Percentiles rank a stretch among this genome's conserved stretches.
phyloP scores from a whole-genome alignment of 164 flowering plant species.

The Cinnamomum chago region DNA sequence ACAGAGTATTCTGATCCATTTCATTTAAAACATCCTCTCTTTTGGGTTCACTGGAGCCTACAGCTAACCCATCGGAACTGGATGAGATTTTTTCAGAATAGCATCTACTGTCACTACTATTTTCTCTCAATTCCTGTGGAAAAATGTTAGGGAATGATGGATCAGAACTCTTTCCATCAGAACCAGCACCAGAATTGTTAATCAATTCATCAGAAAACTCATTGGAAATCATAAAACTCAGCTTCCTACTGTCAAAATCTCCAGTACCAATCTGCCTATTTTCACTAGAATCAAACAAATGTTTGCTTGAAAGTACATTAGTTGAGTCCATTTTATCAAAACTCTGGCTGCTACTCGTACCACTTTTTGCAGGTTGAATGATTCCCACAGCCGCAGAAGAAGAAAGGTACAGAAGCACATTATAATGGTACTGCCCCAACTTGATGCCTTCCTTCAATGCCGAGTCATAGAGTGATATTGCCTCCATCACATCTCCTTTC shows the following conservation, averaged over 20 bases:
- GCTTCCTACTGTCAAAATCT: neutral
- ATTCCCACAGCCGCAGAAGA: constrained; percentile 84
- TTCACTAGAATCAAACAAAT: constrained; percentile 15
- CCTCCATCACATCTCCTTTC: constrained; percentile 71
- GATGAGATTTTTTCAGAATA: constrained; percentile 10
- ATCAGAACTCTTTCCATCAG: neutral
- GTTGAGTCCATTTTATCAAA: constrained; percentile 18
- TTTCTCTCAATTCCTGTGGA: constrained; percentile 4
- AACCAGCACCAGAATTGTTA: constrained; percentile 4
- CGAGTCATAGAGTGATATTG: constrained; percentile 56
- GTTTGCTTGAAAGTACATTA: constrained; percentile 8
- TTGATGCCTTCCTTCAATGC: constrained; percentile 53
- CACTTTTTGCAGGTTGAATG: constrained; percentile 74
- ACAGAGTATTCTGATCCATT: constrained; percentile 5
- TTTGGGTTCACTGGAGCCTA: neutral
- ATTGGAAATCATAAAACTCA: constrained; percentile 2
- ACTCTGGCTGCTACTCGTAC: constrained; percentile 36
- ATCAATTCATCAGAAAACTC: constrained; percentile 6
- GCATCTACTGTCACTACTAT: neutral
- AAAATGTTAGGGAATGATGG: neutral
- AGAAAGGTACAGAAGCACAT: constrained; percentile 75
- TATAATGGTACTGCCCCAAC: constrained; percentile 67
- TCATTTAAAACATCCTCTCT: constrained; percentile 4
- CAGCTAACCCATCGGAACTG: constrained; percentile 2
- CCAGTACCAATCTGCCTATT: constrained; percentile 5